phyloP scores from a whole-genome alignment of 306 rosid genomes.

The Fagus sylvatica region DNA sequence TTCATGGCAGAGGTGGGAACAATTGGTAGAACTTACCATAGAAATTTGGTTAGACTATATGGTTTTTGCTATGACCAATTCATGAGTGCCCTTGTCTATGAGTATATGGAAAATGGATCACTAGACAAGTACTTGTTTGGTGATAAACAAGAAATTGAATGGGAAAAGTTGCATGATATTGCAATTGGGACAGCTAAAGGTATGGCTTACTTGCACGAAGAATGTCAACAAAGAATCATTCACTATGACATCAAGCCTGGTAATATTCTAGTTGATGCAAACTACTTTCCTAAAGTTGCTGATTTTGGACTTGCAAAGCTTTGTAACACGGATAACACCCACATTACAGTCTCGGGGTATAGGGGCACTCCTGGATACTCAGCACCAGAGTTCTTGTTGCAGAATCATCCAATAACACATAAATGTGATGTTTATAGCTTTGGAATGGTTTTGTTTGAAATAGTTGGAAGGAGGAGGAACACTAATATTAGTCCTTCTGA shows the following conservation, averaged over 20 bases:
- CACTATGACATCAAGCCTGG: slow-evolving; percentile 16
- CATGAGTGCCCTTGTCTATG: slow-evolving; percentile 1
- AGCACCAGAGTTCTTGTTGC: slow-evolving; percentile 16
- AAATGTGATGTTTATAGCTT: slow-evolving; percentile 8
- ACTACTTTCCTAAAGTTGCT: neutral
- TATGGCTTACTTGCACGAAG: slow-evolving; percentile 19
- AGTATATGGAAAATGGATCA: neutral
- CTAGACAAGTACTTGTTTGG: neutral
- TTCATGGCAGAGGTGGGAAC: slow-evolving; percentile 22
- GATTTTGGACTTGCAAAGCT: slow-evolving; percentile 16
- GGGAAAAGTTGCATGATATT: neutral
- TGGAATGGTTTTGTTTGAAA: slow-evolving; percentile 19
- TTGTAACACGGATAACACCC: neutral
- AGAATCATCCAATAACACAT: slow-evolving; percentile 8
- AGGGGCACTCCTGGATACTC: slow-evolving; percentile 18
- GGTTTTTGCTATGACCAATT: slow-evolving; percentile 12
- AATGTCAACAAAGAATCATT: slow-evolving; percentile 11
- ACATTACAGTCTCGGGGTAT: neutral
- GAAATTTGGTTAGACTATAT: slow-evolving; percentile 15
- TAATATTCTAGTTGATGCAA: slow-evolving; percentile 4
- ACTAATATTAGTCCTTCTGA: neutral
- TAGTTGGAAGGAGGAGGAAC: slow-evolving; percentile 15
- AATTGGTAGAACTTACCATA: slow-evolving; percentile 10
- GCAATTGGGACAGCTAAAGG: slow-evolving; percentile 14
- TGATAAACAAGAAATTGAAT: neutral